phyloP scores from a whole-genome alignment of 768 basidiomycete genomes.

The Xerocomellus dryophilus region DNA sequence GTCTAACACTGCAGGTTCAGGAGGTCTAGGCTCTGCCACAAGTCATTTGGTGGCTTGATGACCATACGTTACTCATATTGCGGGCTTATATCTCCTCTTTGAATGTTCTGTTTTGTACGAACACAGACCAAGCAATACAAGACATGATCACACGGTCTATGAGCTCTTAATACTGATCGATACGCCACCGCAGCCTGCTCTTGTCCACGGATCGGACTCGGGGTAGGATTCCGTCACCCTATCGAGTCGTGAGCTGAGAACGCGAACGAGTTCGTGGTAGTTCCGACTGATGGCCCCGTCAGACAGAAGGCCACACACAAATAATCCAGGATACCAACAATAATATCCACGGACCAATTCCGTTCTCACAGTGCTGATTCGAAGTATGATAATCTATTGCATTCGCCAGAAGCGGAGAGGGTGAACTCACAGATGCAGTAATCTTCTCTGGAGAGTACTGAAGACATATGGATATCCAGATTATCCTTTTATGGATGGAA shows the following conservation, averaged over 20 bases:
- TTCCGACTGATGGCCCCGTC: neutral
- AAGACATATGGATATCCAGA: neutral
- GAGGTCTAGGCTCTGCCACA: slow-evolving; percentile 16
- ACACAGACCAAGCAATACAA: neutral
- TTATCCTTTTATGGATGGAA: slow-evolving; percentile 6
- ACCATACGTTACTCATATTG: slow-evolving; percentile 9
- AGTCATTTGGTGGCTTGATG: slow-evolving; percentile 32
- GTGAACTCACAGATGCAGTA: slow-evolving; percentile 6
- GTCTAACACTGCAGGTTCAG: neutral
- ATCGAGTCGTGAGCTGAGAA: neutral
- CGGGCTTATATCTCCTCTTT: neutral
- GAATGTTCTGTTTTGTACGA: neutral
- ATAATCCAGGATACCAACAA: neutral
- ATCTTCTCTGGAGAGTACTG: neutral
- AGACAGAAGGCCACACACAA: neutral
- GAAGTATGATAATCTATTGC: slow-evolving; percentile 4
- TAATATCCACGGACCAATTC: neutral
- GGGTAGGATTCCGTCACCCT: neutral
- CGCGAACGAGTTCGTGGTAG: neutral
- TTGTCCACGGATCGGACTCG: neutral
- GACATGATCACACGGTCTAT: slow-evolving; percentile 8
- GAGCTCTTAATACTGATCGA: slow-evolving; percentile 6
- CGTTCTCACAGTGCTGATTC: neutral
- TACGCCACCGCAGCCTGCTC: slow-evolving; percentile 25
- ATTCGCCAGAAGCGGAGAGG: slow-evolving; percentile 3